phyloP scores from a whole-genome alignment of 495 filamentous ascomycete genomes.

The Hyaloscypha variabilis region DNA sequence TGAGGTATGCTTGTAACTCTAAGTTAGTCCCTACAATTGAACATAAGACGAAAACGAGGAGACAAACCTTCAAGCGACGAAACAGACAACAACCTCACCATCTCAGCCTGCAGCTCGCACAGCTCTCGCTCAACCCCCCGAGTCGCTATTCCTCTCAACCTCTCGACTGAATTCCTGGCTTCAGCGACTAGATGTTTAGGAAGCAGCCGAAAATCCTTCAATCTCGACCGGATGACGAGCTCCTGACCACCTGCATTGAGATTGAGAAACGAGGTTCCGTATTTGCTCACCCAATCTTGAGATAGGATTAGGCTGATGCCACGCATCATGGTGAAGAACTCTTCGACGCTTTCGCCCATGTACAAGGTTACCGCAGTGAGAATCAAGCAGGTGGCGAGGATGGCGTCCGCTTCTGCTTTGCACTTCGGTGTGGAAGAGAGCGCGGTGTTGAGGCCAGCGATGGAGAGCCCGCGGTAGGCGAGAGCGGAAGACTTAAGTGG shows the following conservation, averaged over 20 bases:
- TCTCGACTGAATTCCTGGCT: not conserved
- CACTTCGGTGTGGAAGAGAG: not conserved
- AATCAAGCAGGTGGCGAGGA: constrained; percentile 9
- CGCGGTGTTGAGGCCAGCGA: constrained; percentile 1
- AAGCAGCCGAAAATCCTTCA: not conserved
- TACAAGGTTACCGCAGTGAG: not conserved
- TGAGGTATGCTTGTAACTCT: not conserved
- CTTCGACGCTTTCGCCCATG: not conserved
- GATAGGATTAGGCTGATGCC: not conserved
- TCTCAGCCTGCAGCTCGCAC: not conserved
- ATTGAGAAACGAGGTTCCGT: not conserved
- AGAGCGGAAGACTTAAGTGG: not conserved
- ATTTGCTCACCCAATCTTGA: not conserved
- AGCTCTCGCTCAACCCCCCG: not conserved
- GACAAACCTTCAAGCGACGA: constrained; percentile 6
- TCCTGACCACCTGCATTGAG: not conserved
- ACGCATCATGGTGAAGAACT: constrained; percentile 7
- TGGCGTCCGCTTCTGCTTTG: not conserved
- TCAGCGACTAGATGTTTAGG: not conserved
- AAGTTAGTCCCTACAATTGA: not conserved
- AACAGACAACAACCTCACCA: not conserved
- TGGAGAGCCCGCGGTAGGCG: not conserved
- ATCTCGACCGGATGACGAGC: not conserved
- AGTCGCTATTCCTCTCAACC: not conserved
- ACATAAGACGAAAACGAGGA: not conserved